Evolutionary conservation across 1,139 yeast genomes (phyloP).

Genomic region (Candida sp.): DNA sequence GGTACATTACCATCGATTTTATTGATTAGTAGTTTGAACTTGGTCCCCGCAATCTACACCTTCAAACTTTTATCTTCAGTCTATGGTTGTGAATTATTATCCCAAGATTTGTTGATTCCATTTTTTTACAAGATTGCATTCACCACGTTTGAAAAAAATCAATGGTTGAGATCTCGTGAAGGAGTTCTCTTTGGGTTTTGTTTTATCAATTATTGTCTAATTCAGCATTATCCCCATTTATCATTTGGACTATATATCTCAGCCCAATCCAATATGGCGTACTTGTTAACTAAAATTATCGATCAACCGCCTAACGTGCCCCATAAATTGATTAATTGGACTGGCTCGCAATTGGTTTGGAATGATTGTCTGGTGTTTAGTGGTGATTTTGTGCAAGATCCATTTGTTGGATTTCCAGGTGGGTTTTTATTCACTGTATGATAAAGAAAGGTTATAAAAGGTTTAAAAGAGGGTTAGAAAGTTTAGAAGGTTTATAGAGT

Average conservation of each 20-base stretch:
- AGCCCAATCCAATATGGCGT: conserved; percentile 55
- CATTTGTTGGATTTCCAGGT: conserved; percentile 2
- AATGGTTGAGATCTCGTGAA: conserved; percentile 54
- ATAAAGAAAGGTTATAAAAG: background rate
- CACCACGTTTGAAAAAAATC: conserved; percentile 37
- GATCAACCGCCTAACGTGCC: conserved; percentile 44
- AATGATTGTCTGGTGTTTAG: conserved; percentile 7
- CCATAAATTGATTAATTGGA: conserved; percentile 26
- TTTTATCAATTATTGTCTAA: conserved; percentile 41
- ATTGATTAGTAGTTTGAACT: conserved; percentile 29
- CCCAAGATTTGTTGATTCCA: conserved; percentile 48
- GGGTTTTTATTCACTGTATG: conserved; percentile 1
- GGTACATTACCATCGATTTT: conserved; percentile 45
- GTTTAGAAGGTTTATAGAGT: background rate
- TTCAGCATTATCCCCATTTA: conserved; percentile 39
- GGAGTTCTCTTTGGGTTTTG: conserved; percentile 62
- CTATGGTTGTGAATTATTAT: conserved; percentile 45
- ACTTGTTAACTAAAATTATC: conserved; percentile 50
- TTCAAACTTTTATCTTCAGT: conserved; percentile 37
- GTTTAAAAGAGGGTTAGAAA: background rate
- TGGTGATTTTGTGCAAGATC: conserved; percentile 7
- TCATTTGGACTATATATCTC: conserved; percentile 52
- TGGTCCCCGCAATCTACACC: conserved; percentile 30
- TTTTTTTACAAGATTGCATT: conserved; percentile 51
- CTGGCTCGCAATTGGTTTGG: conserved; percentile 31